A percentile compares a stretch with the other conserved stretches of the same genome.
These are phyloP conservation scores for Xylariaceae sp. DNA, from an alignment of 2,329 filamentous ascomycete genomes.

Conservation along the genomic window DNA sequence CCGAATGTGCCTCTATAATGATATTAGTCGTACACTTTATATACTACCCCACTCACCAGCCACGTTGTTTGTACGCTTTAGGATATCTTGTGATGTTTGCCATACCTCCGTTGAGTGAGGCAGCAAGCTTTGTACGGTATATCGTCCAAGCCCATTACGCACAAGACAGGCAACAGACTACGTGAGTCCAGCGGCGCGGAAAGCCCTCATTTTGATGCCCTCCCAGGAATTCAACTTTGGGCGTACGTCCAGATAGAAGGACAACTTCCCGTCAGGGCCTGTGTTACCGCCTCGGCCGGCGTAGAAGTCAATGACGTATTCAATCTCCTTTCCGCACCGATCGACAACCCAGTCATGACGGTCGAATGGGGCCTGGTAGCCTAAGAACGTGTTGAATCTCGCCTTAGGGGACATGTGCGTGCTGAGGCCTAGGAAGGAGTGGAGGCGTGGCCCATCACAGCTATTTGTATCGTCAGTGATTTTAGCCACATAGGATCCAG, in stretches of 20 bases:
- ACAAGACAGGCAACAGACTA: slow-evolving; percentile 24
- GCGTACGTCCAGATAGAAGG: slow-evolving; percentile 63
- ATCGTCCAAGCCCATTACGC: too few species aligned
- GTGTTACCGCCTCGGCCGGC: slow-evolving; percentile 54
- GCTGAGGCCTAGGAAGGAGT: slow-evolving; percentile 74
- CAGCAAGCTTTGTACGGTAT: too few species aligned
- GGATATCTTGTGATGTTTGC: not conserved
- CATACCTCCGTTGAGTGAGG: too few species aligned
- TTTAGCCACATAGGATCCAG: not conserved
- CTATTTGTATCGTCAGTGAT: slow-evolving; percentile 29
- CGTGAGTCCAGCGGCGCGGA: slow-evolving; percentile 45
- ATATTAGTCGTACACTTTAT: slow-evolving; percentile 18
- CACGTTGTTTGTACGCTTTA: not conserved
- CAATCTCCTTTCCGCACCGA: slow-evolving; percentile 75
- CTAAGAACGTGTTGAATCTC: slow-evolving; percentile 72
- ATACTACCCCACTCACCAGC: slow-evolving; percentile 12
- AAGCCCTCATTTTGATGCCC: slow-evolving; percentile 60
- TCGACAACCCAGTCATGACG: slow-evolving; percentile 97
- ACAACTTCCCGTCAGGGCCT: slow-evolving; percentile 38
- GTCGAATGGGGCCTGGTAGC: slow-evolving; percentile 91
- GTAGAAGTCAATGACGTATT: slow-evolving; percentile 99
- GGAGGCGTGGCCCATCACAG: slow-evolving; percentile 73
- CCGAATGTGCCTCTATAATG: slow-evolving; percentile 3
- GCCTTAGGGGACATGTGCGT: slow-evolving; percentile 73
- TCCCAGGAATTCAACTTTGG: slow-evolving; percentile 65